Conservation (phyloP, 345 rosid genomes). For the Garcia nutans region DNA sequence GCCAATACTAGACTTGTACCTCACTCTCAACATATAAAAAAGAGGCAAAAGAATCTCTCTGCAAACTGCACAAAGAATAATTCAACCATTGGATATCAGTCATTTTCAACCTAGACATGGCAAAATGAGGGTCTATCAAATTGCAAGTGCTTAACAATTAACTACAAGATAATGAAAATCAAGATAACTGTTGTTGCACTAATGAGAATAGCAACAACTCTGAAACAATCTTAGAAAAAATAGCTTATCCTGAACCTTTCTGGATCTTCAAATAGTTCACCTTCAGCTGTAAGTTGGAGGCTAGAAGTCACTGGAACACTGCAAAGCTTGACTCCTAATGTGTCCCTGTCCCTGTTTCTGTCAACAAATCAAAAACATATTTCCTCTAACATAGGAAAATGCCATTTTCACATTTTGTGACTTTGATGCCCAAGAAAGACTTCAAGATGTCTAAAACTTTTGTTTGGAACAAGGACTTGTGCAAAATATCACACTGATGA, state of each 20-base stretch:
- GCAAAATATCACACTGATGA: no score
- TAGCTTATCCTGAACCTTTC: not conserved
- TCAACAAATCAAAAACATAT: no score
- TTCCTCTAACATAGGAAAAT: no score
- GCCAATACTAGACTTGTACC: constrained; percentile 71
- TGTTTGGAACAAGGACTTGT: no score
- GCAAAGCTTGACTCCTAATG: no score
- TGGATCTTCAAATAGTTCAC: no score
- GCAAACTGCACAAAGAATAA: constrained; percentile 48
- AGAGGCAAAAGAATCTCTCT: constrained; percentile 89
- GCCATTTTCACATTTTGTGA: no score
- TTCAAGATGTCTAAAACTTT: no score
- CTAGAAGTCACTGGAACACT: no score
- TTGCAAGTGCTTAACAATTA: not conserved
- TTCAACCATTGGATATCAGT: constrained; percentile 4
- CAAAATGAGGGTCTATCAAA: not conserved
- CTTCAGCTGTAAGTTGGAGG: no score
- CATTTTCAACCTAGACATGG: not conserved
- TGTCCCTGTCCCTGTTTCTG: no score
- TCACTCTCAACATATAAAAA: constrained; percentile 76
- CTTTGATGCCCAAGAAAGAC: no score
- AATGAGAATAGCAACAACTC: not conserved
- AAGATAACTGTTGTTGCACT: not conserved
- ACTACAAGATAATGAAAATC: not conserved
- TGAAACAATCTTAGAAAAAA: not conserved